Base-by-base conservation (phyloP, 192 early-diverging fungal species). In the Dispira parvispora region DNA sequence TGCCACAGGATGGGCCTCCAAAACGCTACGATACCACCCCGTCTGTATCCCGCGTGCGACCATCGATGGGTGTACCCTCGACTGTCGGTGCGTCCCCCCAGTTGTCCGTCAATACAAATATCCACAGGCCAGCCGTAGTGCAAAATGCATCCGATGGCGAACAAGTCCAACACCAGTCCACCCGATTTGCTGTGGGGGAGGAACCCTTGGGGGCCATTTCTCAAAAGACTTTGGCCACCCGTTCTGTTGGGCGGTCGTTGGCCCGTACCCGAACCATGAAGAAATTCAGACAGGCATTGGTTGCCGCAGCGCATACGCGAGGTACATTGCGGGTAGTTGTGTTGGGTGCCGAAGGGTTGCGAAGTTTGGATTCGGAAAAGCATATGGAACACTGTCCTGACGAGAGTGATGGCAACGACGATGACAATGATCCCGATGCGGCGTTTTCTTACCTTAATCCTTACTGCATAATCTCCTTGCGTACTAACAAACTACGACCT, bases 371-470 rank as follows among this genome's bases (percentile, higher is more conserved):
- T 21, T 28, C 57, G 14, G 32, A 8, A 21, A 55, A 55, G 21
- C 53, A 55, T 9, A 25, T 20, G 47, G 18, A 23, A 50, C 47
- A 50, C 9, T 16, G 16, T 23, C 18, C 18, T 9, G 47, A 16
- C 9, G 21, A 55, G 3, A 14, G 13, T 27, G 13, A 20, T 27
- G 27, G 18, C 57, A 16, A 9, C 6, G 25, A 21, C 8, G 21
- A 28, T 43, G 32, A 14, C 1, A 3, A 60, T 43, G 53, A 55
- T 8, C 11, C 32, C 3, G 2, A 1, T 12, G 13, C 57, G 13
- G 12, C 57, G 32, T 43, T 60, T 42, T 60, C 57, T 18, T 43
- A 60, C 13, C 57, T 60, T 12, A 60, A 60, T 14, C 57, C 57
- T 28, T 60, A 60, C 42, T 60, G 57, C 42, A 42, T 42, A 2